phyloP scores from a whole-genome alignment of 164 flowering plant species.

The Pachysandra terminalis region DNA sequence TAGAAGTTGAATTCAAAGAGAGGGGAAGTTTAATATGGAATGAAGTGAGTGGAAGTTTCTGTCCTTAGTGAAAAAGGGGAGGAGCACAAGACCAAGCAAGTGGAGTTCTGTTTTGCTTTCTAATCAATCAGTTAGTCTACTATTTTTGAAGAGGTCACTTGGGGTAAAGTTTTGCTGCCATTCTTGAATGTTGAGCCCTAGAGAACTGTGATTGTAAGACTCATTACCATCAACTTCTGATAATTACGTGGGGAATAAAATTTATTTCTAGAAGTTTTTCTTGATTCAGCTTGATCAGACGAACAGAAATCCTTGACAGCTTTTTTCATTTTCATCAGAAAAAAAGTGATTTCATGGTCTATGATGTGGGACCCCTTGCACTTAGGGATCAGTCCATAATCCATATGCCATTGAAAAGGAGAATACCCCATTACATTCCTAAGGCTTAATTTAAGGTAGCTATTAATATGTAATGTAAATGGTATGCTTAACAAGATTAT shows the following conservation, averaged over 20 bases:
- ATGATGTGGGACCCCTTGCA: no score
- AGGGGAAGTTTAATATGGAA: neutral
- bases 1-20: neutral
- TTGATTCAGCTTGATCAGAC: no score
- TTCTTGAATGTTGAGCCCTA: constrained; percentile 9
- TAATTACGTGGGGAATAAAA: no score
- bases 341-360: no score
- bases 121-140: neutral
- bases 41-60: constrained; percentile 11
- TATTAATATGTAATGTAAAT: no score
- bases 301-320: no score
- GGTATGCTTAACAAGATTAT: constrained; percentile 10
- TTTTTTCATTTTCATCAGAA: no score
- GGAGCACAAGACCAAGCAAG: constrained; percentile 35
- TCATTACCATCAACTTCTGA: no score
- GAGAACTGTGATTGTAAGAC: no score
- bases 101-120: constrained; percentile 23
- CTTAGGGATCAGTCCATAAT: no score
- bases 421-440: constrained; percentile 5
- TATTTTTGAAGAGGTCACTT: neutral
- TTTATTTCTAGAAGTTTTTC: no score
- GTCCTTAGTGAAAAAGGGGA: constrained; percentile 24
- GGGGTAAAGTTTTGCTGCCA: constrained; percentile 17
- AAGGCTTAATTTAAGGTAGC: no score
- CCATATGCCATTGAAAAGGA: neutral